Evolutionary conservation across 257 asterid genomes (phyloP), one percentile per base, ranked within the genome.

Genomic region (Leptodermis oblonga): DNA sequence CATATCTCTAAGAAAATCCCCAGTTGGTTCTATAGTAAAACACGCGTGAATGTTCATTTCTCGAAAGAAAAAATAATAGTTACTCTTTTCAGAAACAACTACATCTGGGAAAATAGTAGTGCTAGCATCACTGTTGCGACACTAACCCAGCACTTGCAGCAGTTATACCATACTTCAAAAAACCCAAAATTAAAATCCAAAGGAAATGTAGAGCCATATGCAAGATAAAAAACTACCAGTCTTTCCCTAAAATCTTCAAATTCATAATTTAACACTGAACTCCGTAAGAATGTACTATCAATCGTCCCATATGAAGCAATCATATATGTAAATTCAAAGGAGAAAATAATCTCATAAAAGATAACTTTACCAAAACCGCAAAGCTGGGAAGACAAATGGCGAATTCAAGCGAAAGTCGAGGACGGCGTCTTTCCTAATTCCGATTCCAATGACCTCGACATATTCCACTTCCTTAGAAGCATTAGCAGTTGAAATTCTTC

Each of bases 341-440:
- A 11, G 25, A 68, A 23, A 1, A 22, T 43, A 43, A 13, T 9
- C 3, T 30, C 5, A 46, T 18, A 42, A 7, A 66, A 69, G 6
- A 43, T 37, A 14, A 39, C 18, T 28, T 12, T 86, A 92, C 98
- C 97, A 88, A 69, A 93, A 90, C 77, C 94, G 83, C 77, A 90
- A 77, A 74, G 80, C 82, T 53, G 96, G 87, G 60, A 88, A 84
- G 3, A 86, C 82, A 53, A 70, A 75, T 72, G 95, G 85, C 28
- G 97, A 90, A 71, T 76, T 81, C 43, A 82, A 75, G 72, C 97
- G 90, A 73, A 87, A 93, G 25, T 88, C 97, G 64, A 90, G 78
- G 73, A 90, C 52, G 3, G 96, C 85, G 59, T 93, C 96, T 73
- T 80, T 93, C 77, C 97, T 66, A 72, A 96, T 90, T 37, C 98